A percentile compares a stretch with the other conserved stretches of the same genome.
Conservation (phyloP, 2,329 filamentous ascomycete species). For the Trichophyton mentagrophytes region DNA sequence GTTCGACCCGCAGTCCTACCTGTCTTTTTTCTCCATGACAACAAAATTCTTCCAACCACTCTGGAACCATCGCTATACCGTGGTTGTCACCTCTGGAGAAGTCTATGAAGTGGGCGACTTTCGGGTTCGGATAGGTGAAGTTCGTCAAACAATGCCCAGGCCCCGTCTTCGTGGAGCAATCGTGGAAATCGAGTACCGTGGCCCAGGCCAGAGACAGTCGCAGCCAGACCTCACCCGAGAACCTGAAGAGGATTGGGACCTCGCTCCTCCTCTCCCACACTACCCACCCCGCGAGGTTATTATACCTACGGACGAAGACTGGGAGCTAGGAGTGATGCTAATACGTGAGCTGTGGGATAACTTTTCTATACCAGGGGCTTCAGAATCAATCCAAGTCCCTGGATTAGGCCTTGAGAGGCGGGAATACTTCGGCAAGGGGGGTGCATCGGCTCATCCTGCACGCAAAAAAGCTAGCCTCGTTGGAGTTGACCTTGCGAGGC, state of each 20-base stretch:
- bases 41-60: conserved; percentile 30
- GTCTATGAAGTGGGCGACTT: conserved; percentile 34
- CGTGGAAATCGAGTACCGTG: conserved; percentile 34
- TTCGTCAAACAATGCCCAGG: conserved; percentile 29
- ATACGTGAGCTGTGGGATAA: conserved; percentile 32
- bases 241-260: neutral
- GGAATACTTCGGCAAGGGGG: conserved; percentile 12
- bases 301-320: conserved; percentile 22
- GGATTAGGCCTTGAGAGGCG: conserved; percentile 29
- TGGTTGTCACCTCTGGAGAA: conserved; percentile 24
- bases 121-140: conserved; percentile 31
- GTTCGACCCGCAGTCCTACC: conserved; percentile 24
- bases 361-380: conserved; percentile 26
- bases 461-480: conserved; percentile 17
- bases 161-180: conserved; percentile 29
- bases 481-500: conserved; percentile 31
- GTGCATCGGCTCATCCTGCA: conserved; percentile 10
- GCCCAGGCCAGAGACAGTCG: conserved; percentile 15
- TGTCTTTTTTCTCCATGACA: conserved; percentile 29
- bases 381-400: conserved; percentile 31
- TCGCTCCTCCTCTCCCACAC: neutral
- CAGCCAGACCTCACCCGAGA: neutral
- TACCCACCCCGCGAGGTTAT: conserved; percentile 1
- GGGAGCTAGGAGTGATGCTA: conserved; percentile 27
- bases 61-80: conserved; percentile 31